Percentiles rank a stretch among this genome's conserved stretches.
Conservation (phyloP, 495 filamentous ascomycete genomes). For the Penicillium bialowiezense region DNA sequence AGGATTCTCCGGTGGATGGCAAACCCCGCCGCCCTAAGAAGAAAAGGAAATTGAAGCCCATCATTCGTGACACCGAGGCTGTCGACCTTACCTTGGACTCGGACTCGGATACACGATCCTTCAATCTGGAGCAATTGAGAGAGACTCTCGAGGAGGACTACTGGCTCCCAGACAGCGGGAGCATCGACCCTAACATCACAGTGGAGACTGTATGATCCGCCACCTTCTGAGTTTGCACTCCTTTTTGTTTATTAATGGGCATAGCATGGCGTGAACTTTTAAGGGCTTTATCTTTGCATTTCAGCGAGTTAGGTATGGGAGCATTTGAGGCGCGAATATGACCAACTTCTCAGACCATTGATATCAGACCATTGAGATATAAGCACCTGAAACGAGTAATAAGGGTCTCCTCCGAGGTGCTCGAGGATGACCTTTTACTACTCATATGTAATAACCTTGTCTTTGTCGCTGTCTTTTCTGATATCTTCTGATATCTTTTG, state of each 20-base stretch:
- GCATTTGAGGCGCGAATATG: background rate
- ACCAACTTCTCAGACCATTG: background rate
- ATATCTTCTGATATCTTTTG: no score
- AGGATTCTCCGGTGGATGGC: no score
- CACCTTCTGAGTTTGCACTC: background rate
- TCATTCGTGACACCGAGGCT: conserved; percentile 13
- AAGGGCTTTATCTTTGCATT: background rate
- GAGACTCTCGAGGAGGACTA: conserved; percentile 40
- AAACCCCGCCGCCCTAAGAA: conserved; percentile 2
- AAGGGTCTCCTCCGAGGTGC: no score
- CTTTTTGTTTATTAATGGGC: background rate
- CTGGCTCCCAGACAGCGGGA: conserved; percentile 43
- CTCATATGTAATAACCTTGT: no score
- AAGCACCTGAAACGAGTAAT: no score
- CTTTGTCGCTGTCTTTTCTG: no score
- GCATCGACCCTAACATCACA: conserved; percentile 31
- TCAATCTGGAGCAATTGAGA: conserved; percentile 15
- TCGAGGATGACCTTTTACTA: no score
- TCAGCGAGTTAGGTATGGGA: background rate
- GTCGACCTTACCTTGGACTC: conserved; percentile 35
- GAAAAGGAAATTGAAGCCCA: conserved; percentile 4
- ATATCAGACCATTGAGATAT: no score
- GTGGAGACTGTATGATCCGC: conserved; percentile 3
- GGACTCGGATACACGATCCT: conserved; percentile 1
- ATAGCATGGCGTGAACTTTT: background rate